Evolutionary conservation across 2,329 filamentous ascomycete genomes (phyloP).

Genomic region (Chrysoporthe cubensis): DNA sequence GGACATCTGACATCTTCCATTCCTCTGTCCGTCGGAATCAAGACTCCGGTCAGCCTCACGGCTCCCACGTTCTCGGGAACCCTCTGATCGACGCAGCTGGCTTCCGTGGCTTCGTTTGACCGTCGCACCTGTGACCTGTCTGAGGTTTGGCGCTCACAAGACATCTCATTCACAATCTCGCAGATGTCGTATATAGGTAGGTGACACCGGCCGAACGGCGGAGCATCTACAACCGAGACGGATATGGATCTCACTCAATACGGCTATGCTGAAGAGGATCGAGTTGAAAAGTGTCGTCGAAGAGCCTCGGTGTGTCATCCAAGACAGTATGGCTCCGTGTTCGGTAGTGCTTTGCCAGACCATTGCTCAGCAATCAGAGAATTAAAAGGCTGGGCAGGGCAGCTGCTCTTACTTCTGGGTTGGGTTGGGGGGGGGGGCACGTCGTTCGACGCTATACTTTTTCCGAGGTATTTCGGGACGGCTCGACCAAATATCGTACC

Average conservation of each 20-base stretch:
- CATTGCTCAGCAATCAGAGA: neutral
- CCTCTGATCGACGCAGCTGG: neutral
- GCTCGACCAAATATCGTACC: slow-evolving; percentile 2
- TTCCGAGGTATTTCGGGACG: slow-evolving; percentile 20
- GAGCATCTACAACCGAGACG: neutral
- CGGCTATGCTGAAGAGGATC: neutral
- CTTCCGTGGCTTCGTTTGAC: neutral
- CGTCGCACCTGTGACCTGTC: slow-evolving; percentile 10
- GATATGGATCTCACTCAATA: neutral
- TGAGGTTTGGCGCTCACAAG: slow-evolving; percentile 7
- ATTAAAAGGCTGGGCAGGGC: neutral
- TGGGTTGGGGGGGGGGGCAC: neutral
- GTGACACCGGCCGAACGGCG: neutral
- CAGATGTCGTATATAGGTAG: neutral
- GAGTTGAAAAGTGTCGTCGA: neutral
- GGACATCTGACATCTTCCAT: too few species aligned
- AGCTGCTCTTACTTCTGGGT: neutral
- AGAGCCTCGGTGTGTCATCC: neutral
- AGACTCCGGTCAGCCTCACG: too few species aligned
- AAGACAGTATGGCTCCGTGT: neutral
- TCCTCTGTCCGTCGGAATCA: neutral
- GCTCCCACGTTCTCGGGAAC: too few species aligned
- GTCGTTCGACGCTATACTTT: neutral
- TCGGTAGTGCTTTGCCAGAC: neutral
- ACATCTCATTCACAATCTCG: neutral